A percentile compares a stretch with the other conserved stretches of the same genome.
phyloP scores from a whole-genome alignment of 306 rosid genomes.

The Vicia sativa region DNA sequence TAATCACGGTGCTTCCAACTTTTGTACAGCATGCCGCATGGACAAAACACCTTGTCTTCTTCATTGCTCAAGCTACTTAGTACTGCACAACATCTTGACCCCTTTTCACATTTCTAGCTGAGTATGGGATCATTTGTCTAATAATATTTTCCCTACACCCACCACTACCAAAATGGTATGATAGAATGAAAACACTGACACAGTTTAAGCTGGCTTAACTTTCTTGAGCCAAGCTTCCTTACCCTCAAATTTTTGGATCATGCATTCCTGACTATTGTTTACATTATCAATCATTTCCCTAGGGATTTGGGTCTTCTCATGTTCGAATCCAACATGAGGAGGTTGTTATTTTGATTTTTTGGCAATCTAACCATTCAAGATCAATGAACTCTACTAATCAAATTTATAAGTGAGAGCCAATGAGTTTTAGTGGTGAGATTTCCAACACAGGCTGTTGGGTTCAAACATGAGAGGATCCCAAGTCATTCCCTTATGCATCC shows the following conservation, averaged over 20 bases:
- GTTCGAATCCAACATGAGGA: neutral
- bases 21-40: neutral
- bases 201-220: conserved; percentile 1
- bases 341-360: neutral
- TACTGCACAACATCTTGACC: conserved; percentile 1
- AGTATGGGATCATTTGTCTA: neutral
- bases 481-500: neutral
- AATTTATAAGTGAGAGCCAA: neutral
- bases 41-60: neutral
- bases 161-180: neutral
- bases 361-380: neutral
- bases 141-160: neutral
- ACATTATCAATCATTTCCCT: neutral
- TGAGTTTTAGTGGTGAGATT: neutral
- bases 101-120: conserved; percentile 4
- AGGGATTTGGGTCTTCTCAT: neutral
- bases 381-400: neutral
- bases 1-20: neutral
- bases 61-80: neutral
- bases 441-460: neutral
- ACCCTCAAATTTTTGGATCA: neutral
- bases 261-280: neutral
- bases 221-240: neutral
- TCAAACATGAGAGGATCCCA: neutral
- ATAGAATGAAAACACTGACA: neutral